Percentiles rank a stretch among this genome's conserved stretches.
Conservation (phyloP, 768 basidiomycete species). For the Trametes cubensis region DNA sequence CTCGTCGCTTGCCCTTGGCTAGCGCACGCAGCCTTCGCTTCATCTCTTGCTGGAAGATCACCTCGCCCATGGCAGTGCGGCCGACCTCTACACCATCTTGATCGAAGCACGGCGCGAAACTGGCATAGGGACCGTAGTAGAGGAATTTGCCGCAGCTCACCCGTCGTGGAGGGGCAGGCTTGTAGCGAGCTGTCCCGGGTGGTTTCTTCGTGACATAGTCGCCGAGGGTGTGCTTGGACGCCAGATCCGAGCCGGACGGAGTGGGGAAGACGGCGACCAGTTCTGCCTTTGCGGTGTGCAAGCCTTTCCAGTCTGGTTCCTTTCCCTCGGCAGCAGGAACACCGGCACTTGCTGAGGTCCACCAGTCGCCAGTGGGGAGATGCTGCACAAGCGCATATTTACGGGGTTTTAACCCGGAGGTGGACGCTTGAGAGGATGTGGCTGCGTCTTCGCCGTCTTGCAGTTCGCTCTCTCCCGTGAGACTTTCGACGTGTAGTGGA, state of each 20-base stretch:
- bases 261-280: slow-evolving; percentile 74
- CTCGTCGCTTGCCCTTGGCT: slow-evolving; percentile 34
- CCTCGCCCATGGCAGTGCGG: slow-evolving; percentile 58
- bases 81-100: slow-evolving; percentile 78
- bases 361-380: slow-evolving; percentile 76
- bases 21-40: slow-evolving; percentile 36
- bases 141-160: slow-evolving; percentile 70
- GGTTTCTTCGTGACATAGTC: slow-evolving; percentile 54
- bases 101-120: slow-evolving; percentile 80
- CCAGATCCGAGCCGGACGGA: slow-evolving; percentile 43
- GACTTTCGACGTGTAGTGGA: slow-evolving; percentile 48
- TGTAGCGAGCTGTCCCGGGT: slow-evolving; percentile 38
- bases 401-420: slow-evolving; percentile 37
- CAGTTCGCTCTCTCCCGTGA: slow-evolving; percentile 37
- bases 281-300: slow-evolving; percentile 70
- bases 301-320: slow-evolving; percentile 47
- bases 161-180: slow-evolving; percentile 51
- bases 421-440: slow-evolving; percentile 35
- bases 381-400: slow-evolving; percentile 81
- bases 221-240: slow-evolving; percentile 50
- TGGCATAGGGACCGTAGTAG: slow-evolving; percentile 75
- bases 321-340: slow-evolving; percentile 40
- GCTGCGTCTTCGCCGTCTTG: slow-evolving; percentile 31
- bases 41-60: slow-evolving; percentile 54
- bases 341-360: slow-evolving; percentile 68